Percentiles rank a stretch among this genome's conserved stretches.
Conservation (phyloP, 768 basidiomycete genomes). For the Suillus spraguei region DNA sequence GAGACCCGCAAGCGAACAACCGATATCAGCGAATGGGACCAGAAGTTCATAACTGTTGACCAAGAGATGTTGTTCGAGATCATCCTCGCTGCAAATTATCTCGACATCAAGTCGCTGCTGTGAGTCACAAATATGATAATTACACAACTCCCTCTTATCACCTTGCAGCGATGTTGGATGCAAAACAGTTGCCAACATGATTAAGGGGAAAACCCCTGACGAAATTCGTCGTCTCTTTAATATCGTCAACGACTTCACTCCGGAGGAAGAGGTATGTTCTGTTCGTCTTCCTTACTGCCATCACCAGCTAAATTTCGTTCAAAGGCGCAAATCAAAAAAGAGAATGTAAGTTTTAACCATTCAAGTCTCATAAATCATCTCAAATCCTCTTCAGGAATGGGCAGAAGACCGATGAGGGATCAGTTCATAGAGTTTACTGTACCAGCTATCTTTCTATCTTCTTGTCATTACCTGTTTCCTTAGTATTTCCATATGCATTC, state of each 20-base stretch:
- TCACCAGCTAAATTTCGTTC: constrained; percentile 67
- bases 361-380: constrained; percentile 19
- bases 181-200: constrained; percentile 99
- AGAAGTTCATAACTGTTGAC: constrained; percentile 97
- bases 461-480: constrained; percentile 18
- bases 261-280: constrained; percentile 89
- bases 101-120: constrained; percentile 99
- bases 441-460: constrained; percentile 17
- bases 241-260: constrained; percentile 97
- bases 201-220: constrained; percentile 99
- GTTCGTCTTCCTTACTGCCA: constrained; percentile 13
- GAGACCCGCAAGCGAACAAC: constrained; percentile 98
- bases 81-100: constrained; percentile 98
- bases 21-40: constrained; percentile 99
- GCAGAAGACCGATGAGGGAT: constrained; percentile 79
- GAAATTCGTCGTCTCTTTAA: constrained; percentile 99
- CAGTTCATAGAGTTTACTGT: constrained; percentile 27
- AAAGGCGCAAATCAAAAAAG: constrained; percentile 98
- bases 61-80: constrained; percentile 99
- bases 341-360: constrained; percentile 71
- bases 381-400: constrained; percentile 68
- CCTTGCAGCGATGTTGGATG: constrained; percentile 87
- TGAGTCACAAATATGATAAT: constrained; percentile 41
- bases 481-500: constrained; percentile 10
- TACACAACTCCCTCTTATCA: constrained; percentile 7